phyloP scores from a whole-genome alignment of 257 asterid genomes.

The Solanum appendiculatum region DNA sequence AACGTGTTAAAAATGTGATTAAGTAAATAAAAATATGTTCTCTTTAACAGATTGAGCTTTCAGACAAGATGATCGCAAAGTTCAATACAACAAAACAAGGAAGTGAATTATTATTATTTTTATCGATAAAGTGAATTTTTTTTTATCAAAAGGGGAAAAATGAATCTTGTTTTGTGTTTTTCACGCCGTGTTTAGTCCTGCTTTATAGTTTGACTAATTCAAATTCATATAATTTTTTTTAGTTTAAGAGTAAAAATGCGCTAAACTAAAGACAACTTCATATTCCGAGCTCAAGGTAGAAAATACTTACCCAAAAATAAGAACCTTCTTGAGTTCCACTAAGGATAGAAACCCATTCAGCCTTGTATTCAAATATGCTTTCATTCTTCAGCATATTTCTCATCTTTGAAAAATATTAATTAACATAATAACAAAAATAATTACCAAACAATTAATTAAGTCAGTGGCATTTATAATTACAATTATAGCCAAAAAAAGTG shows the following conservation, averaged over 20 bases:
- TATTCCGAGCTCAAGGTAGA: neutral
- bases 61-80: too few relatives aligned
- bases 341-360: slow-evolving; percentile 53
- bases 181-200: neutral
- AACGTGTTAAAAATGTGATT: neutral
- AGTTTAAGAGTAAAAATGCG: neutral
- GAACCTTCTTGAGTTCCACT: slow-evolving; percentile 67
- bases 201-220: neutral
- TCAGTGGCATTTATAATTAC: neutral
- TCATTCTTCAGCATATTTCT: slow-evolving; percentile 49
- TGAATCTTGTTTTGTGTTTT: too few relatives aligned
- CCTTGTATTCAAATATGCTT: slow-evolving; percentile 38
- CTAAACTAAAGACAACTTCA: neutral
- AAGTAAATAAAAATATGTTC: too few relatives aligned
- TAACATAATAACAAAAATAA: neutral
- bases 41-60: too few relatives aligned
- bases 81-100: neutral
- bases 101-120: neutral
- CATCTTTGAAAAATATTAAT: slow-evolving; percentile 20
- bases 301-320: slow-evolving; percentile 10
- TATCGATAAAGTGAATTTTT: neutral
- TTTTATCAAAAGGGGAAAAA: too few relatives aligned
- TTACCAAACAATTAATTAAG: neutral
- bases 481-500: neutral
- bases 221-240: neutral